Evolutionary conservation across 2,329 filamentous ascomycete genomes (phyloP).

Genomic region (Polychaeton citri): DNA sequence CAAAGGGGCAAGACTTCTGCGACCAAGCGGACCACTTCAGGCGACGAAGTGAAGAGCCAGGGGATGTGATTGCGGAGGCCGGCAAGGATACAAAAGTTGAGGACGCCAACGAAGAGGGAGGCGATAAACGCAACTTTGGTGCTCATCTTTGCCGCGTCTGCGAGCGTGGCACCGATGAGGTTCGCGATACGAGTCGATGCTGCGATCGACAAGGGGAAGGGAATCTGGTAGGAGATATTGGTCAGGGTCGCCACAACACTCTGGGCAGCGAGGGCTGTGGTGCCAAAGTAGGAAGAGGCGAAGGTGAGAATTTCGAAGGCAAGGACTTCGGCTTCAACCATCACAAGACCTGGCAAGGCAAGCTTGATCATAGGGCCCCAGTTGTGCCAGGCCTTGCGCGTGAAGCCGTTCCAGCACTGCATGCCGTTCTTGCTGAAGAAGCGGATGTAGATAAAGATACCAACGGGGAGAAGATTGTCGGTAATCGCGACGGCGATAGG

Average conservation of each 20-base stretch:
- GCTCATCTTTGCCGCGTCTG: constrained; percentile 63
- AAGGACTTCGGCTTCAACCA: constrained; percentile 85
- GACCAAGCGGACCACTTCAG: constrained; percentile 52
- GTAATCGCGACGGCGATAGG: constrained; percentile 64
- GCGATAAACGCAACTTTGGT: constrained; percentile 60
- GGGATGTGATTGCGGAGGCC: constrained; percentile 62
- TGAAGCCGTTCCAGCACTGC: constrained; percentile 70
- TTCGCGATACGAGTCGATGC: constrained; percentile 82
- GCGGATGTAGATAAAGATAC: constrained; percentile 58
- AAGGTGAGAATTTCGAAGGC: constrained; percentile 85
- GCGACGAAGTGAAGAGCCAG: constrained; percentile 55
- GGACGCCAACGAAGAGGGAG: constrained; percentile 56
- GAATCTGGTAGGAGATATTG: constrained; percentile 25
- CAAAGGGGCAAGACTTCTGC: constrained; percentile 61
- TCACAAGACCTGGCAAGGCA: constrained; percentile 74
- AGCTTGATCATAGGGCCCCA: constrained; percentile 77
- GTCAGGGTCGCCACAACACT: constrained; percentile 9
- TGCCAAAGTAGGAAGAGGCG: constrained; percentile 64
- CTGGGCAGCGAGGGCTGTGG: constrained; percentile 70
- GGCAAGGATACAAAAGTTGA: constrained; percentile 61
- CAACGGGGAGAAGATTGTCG: constrained; percentile 56
- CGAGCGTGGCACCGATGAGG: constrained; percentile 72
- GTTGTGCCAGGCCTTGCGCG: constrained; percentile 51
- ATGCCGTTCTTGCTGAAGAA: constrained; percentile 48
- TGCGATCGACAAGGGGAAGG: constrained; percentile 81